Conservation (phyloP, 495 filamentous ascomycete species). For the Hypoxylon subgilvum region DNA sequence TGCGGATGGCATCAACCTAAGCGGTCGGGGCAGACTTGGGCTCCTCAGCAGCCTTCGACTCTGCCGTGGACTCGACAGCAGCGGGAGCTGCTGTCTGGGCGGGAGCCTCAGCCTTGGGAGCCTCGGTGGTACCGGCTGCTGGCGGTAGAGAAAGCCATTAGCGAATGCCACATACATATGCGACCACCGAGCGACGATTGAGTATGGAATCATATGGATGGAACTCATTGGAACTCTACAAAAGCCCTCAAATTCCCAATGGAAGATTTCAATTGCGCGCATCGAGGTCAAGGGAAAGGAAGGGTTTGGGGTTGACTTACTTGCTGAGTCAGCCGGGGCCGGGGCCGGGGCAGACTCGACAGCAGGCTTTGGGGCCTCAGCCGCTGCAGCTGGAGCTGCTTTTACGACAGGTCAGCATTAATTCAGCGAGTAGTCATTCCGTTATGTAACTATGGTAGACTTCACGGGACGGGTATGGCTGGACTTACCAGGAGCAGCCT, state of each 20-base stretch:
- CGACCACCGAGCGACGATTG: slow-evolving; percentile 5
- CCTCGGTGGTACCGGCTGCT: slow-evolving; percentile 21
- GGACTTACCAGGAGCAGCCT: background rate
- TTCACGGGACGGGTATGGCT: background rate
- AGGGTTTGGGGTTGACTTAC: slow-evolving; percentile 18
- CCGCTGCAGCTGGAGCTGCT: slow-evolving; percentile 35
- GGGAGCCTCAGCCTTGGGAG: slow-evolving; percentile 21
- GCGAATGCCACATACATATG: background rate
- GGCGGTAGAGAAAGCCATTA: slow-evolving; percentile 4
- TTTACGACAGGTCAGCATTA: slow-evolving; percentile 7
- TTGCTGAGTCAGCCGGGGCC: slow-evolving; percentile 16
- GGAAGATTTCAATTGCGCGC: slow-evolving; percentile 4
- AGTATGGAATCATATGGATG: slow-evolving; percentile 21
- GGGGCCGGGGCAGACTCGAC: slow-evolving; percentile 30
- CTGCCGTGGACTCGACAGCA: slow-evolving; percentile 24
- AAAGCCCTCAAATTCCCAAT: slow-evolving; percentile 3
- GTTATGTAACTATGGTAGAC: background rate
- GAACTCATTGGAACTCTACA: too few species aligned
- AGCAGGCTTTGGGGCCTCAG: slow-evolving; percentile 48
- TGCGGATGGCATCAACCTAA: slow-evolving; percentile 1
- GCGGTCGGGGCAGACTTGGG: slow-evolving; percentile 23
- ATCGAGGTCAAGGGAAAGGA: slow-evolving; percentile 7
- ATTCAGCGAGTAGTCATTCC: background rate
- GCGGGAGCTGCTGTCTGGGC: slow-evolving; percentile 23
- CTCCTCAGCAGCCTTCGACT: slow-evolving; percentile 29